Percentiles rank a stretch among this genome's conserved stretches.
phyloP scores from a whole-genome alignment of 495 filamentous ascomycete genomes.

The Astrocystis sublimbata region DNA sequence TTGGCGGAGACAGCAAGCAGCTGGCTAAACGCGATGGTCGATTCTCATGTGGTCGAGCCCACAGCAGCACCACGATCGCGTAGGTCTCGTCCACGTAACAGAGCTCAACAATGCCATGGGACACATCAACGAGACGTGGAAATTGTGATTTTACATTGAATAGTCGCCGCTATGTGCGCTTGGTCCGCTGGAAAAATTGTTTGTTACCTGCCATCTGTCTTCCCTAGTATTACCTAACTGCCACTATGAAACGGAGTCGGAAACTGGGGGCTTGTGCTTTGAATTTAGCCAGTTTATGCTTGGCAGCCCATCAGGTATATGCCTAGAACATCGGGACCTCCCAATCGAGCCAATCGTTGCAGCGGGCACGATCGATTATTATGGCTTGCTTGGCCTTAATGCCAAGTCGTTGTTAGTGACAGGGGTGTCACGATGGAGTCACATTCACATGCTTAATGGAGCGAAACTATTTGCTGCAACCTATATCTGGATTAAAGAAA shows the following conservation, averaged over 20 bases:
- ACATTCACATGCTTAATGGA: too few species aligned
- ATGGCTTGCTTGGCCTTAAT: too few species aligned
- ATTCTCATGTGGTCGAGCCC: background rate
- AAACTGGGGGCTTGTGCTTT: background rate
- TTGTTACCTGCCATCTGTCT: too few species aligned
- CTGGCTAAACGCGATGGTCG: background rate
- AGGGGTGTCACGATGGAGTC: too few species aligned
- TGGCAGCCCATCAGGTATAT: constrained; percentile 1
- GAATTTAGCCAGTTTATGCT: constrained; percentile 4
- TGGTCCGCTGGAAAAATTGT: background rate
- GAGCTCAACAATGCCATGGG: too few species aligned
- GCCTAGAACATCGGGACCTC: background rate
- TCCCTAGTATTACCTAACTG: too few species aligned
- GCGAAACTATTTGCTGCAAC: too few species aligned
- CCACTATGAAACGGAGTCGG: too few species aligned
- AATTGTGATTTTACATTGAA: background rate
- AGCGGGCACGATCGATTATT: background rate
- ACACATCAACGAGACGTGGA: too few species aligned
- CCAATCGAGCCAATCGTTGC: constrained; percentile 3
- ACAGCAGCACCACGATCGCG: background rate
- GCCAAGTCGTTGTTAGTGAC: too few species aligned
- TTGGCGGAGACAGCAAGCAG: background rate
- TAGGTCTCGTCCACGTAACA: background rate
- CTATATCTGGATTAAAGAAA: too few species aligned
- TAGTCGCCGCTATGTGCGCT: background rate